Conservation (phyloP, 1,139 yeast species). For the Suhomyces panamericanus region DNA sequence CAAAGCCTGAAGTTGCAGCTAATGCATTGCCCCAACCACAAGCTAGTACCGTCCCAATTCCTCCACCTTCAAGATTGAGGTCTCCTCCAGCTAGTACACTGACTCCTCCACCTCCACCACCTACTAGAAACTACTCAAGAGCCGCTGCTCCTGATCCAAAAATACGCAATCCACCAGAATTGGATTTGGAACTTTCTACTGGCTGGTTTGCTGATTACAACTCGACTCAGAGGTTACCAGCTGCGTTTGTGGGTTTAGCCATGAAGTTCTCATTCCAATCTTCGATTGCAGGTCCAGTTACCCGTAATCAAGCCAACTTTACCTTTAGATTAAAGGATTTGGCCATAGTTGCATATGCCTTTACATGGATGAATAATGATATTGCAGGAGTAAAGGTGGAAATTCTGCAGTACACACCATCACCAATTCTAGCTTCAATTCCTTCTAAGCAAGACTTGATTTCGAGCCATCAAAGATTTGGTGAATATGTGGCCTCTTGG, state of each 20-base stretch:
- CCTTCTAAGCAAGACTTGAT: slow-evolving; percentile 43
- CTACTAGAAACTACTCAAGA: slow-evolving; percentile 34
- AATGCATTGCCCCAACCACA: background rate
- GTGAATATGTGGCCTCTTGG: slow-evolving; percentile 64
- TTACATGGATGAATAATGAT: slow-evolving; percentile 47
- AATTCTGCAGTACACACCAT: slow-evolving; percentile 45
- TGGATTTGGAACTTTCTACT: slow-evolving; percentile 43
- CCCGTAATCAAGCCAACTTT: slow-evolving; percentile 22
- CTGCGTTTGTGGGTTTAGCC: slow-evolving; percentile 35
- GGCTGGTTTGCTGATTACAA: slow-evolving; percentile 47
- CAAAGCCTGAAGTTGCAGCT: slow-evolving; percentile 14
- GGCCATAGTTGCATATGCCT: slow-evolving; percentile 44
- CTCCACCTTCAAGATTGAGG: slow-evolving; percentile 9
- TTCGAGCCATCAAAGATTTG: slow-evolving; percentile 43
- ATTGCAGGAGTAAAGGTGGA: slow-evolving; percentile 22
- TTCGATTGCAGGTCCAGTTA: slow-evolving; percentile 12
- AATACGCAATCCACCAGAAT: slow-evolving; percentile 27
- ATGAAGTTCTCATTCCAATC: slow-evolving; percentile 31
- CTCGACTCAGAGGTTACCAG: slow-evolving; percentile 32
- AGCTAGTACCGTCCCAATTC: slow-evolving; percentile 6
- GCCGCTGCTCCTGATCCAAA: slow-evolving; percentile 20
- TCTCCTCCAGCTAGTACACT: slow-evolving; percentile 11
- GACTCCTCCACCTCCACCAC: slow-evolving; percentile 39
- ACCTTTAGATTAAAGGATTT: slow-evolving; percentile 53
- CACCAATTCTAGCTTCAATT: slow-evolving; percentile 42